Percentiles rank a stretch among this genome's conserved stretches.
phyloP scores from a whole-genome alignment of 805 yeast genomes.

The Candida awuae region DNA sequence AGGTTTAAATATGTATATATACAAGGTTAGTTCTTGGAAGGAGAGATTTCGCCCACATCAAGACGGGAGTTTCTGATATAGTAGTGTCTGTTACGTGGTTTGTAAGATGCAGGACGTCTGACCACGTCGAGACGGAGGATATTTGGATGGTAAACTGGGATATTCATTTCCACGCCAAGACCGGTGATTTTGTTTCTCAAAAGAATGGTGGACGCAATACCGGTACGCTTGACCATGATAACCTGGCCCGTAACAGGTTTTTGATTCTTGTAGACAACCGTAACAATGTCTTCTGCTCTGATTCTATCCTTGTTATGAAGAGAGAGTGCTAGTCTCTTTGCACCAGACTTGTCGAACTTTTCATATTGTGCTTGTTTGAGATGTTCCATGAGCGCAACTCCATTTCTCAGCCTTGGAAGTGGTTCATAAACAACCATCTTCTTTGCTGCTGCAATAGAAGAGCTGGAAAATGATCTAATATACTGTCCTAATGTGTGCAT shows the following conservation, averaged over 20 bases:
- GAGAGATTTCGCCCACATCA: slow-evolving; percentile 66
- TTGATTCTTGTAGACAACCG: slow-evolving; percentile 60
- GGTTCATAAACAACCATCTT: slow-evolving; percentile 40
- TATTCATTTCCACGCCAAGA: slow-evolving; percentile 77
- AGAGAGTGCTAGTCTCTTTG: slow-evolving; percentile 50
- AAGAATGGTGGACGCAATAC: slow-evolving; percentile 65
- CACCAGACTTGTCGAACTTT: slow-evolving; percentile 65
- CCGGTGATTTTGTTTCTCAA: slow-evolving; percentile 76
- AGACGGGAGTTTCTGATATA: slow-evolving; percentile 74
- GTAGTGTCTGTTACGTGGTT: slow-evolving; percentile 78
- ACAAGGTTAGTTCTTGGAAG: slow-evolving; percentile 11
- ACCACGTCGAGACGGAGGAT: slow-evolving; percentile 70
- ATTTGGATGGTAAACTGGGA: slow-evolving; percentile 74
- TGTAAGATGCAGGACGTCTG: slow-evolving; percentile 63
- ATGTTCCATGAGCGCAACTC: slow-evolving; percentile 36
- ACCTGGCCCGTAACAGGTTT: slow-evolving; percentile 72
- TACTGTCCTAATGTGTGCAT: slow-evolving; percentile 2
- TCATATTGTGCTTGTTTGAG: slow-evolving; percentile 44
- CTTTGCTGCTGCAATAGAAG: slow-evolving; percentile 1
- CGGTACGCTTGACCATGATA: slow-evolving; percentile 65
- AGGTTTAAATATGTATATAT: too few species aligned
- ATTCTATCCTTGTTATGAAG: slow-evolving; percentile 41
- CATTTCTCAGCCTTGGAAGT: slow-evolving; percentile 40
- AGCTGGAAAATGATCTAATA: slow-evolving; percentile 8
- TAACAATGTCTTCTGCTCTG: slow-evolving; percentile 75